These are phyloP conservation scores for Solanum hybrid DNA, from an alignment of 305 asterid species.

Conservation along the genomic window DNA sequence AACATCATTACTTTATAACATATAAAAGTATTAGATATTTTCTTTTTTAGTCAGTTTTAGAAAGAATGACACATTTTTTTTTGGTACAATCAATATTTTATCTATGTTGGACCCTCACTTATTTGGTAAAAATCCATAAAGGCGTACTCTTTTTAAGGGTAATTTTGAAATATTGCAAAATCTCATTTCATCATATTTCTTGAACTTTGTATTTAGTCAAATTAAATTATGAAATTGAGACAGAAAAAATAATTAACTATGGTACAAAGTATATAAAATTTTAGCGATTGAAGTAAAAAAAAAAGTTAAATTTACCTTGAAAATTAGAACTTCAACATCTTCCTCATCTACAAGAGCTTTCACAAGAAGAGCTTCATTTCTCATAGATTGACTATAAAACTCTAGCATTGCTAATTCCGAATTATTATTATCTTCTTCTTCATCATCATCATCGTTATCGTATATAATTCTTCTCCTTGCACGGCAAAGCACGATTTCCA, in stretches of 20 bases:
- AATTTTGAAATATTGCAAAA: not conserved
- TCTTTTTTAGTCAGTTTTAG: no score
- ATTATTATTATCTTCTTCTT: conserved; percentile 23
- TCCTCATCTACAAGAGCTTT: conserved; percentile 45
- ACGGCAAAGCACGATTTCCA: not conserved
- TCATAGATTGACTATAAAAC: conserved; percentile 33
- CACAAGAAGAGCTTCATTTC: conserved; percentile 56
- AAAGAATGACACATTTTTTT: no score
- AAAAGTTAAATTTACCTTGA: conserved; percentile 30
- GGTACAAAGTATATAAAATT: not conserved
- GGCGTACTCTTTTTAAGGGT: not conserved
- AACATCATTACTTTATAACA: not conserved
- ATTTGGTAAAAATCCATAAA: not conserved
- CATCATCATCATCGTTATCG: conserved; percentile 24
- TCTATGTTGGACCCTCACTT: not conserved
- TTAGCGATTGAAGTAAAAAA: not conserved
- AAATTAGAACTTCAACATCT: conserved; percentile 44
- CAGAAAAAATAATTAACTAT: not conserved
- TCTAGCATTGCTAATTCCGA: conserved; percentile 50
- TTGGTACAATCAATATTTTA: not conserved
- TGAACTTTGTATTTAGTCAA: not conserved
- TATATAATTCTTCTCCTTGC: conserved; percentile 37
- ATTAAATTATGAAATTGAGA: not conserved
- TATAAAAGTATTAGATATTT: no score
- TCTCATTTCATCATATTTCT: not conserved